Percentiles rank a stretch among this genome's conserved stretches.
Evolutionary conservation across 2,329 filamentous ascomycete genomes (phyloP).

Genomic region (Ramularia endophylla): DNA sequence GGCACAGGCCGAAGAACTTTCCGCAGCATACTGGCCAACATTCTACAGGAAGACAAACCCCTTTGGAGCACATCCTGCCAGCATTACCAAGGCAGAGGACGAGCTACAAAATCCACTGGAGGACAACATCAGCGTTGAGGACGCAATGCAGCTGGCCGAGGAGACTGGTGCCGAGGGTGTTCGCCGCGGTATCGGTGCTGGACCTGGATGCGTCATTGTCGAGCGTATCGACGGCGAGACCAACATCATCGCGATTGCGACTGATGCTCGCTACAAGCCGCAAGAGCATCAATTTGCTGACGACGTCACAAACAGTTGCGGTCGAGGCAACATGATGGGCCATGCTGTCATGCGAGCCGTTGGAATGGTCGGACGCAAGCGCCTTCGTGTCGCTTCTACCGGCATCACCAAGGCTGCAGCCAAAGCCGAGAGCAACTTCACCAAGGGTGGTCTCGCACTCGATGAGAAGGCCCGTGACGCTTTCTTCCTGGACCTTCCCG

Average conservation of each 20-base stretch:
- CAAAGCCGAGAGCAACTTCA: constrained; percentile 28
- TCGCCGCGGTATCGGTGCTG: constrained; percentile 56
- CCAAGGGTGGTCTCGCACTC: constrained; percentile 28
- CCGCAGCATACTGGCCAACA: constrained; percentile 72
- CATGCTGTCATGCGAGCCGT: constrained; percentile 74
- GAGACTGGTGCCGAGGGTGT: constrained; percentile 57
- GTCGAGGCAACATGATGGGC: constrained; percentile 66
- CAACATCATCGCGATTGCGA: constrained; percentile 65
- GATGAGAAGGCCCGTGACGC: constrained; percentile 38
- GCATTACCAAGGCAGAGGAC: constrained; percentile 63
- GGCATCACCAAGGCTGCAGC: constrained; percentile 25
- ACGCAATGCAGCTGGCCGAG: constrained; percentile 58
- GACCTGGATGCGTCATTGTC: constrained; percentile 69
- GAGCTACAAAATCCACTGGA: constrained; percentile 49
- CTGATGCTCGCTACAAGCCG: constrained; percentile 65
- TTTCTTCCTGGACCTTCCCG: constrained; percentile 62
- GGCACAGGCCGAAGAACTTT: constrained; percentile 69
- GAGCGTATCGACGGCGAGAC: constrained; percentile 48
- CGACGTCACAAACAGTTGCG: constrained; percentile 15
- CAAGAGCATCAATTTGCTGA: constrained; percentile 19
- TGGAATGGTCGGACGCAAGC: constrained; percentile 67
- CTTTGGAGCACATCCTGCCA: constrained; percentile 73
- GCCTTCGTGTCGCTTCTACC: constrained; percentile 33
- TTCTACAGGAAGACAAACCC: constrained; percentile 85
- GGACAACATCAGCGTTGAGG: constrained; percentile 48